Evolutionary conservation across 257 asterid genomes (phyloP).

Genomic region (Primulina tabacum): DNA sequence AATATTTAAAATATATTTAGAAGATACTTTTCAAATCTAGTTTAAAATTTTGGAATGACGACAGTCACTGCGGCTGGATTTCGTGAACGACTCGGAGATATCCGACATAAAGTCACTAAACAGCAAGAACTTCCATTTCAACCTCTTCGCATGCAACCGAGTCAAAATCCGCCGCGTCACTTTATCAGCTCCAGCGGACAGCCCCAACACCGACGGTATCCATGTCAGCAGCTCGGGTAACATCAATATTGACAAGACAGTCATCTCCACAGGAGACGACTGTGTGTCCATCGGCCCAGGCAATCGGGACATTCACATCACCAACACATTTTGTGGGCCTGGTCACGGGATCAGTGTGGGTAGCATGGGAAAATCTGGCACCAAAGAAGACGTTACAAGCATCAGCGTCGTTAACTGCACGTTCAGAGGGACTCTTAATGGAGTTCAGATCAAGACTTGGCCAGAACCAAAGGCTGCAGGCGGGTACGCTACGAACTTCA

Average conservation of each 20-base stretch:
- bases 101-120: conserved; percentile 40
- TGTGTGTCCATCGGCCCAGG: conserved; percentile 56
- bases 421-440: conserved; percentile 42
- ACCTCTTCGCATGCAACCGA: conserved; percentile 42
- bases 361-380: conserved; percentile 36
- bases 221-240: conserved; percentile 42
- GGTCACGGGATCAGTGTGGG: conserved; percentile 67
- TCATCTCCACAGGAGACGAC: conserved; percentile 56
- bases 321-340: conserved; percentile 47
- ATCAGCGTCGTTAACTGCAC: conserved; percentile 38
- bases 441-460: conserved; percentile 62
- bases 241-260: conserved; percentile 23
- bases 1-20: no score
- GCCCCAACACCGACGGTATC: conserved; percentile 69
- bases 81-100: conserved; percentile 25
- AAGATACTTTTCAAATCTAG: no score
- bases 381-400: conserved; percentile 30
- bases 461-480: conserved; percentile 38
- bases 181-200: conserved; percentile 40
- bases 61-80: conserved; percentile 35
- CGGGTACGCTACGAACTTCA: conserved; percentile 35
- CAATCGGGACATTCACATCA: conserved; percentile 24
- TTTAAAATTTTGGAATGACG: not conserved
- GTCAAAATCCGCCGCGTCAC: conserved; percentile 28
- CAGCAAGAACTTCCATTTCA: conserved; percentile 54